Evolutionary conservation across 768 basidiomycete genomes (phyloP), one percentile per base, ranked within the genome.

Genomic region (Mycena capillaripes): DNA sequence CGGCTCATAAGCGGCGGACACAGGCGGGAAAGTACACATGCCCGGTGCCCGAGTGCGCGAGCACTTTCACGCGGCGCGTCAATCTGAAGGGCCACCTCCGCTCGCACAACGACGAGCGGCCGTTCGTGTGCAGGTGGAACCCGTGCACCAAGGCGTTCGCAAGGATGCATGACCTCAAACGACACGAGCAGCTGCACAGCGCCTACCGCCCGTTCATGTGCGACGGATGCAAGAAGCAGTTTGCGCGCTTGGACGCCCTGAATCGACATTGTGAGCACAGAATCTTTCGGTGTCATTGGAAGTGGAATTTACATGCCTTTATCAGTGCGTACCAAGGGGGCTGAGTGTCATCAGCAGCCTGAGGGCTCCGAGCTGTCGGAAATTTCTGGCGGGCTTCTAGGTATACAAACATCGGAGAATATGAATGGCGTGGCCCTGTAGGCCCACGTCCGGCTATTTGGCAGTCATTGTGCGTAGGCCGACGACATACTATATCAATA

Each of bases 51-150:
- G 82, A 63, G 50, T 70, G 71, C 69, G 93, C 92, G 44, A 94
- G 93, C 77, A 95, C 95, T 5, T 97, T 97, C 76, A 98, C 97
- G 48, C 85, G 95, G 78, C 93, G 95, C 79, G 98, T 98, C 85
- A 98, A 98, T 79, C 81, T 98, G 69, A 96, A 97, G 80, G 97
- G 97, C n/a, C 97, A 98, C 79, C 87, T 98, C 77, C 93, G 97
- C 50, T 96, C 95, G 12, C 97, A 98, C 77, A 96, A 94, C 71
- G 96, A 97, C 80, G 95, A 97, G 82, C 92, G 95, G 69, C 97
- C 97, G 30, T 97, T 96, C 87, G 90, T 92, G 79, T 97, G 96
- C 83, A 92, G 93, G 76, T 97, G 95, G 92, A 94, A 95, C 2
- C 95, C 95, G 19, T 98, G 96, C 79, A 92, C 91, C 30, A 97